Conservation (phyloP, 2,329 filamentous ascomycete species). For the Colletotrichum sp. region DNA sequence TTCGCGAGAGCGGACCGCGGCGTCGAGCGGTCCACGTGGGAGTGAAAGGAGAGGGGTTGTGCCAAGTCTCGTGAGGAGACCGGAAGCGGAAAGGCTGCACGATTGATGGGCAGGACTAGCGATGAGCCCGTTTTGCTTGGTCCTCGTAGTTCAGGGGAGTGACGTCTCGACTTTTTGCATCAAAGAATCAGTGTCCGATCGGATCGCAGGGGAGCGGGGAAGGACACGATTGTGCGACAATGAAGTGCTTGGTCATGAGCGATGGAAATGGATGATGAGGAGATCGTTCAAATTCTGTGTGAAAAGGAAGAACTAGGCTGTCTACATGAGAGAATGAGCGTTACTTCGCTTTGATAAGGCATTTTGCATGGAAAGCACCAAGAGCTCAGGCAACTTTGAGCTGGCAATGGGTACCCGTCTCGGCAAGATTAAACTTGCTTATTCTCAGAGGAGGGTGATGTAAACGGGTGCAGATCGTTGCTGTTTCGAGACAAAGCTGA, state of each 20-base stretch:
- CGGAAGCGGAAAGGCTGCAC: background rate
- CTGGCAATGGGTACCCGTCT: slow-evolving; percentile 3
- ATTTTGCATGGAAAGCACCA: background rate
- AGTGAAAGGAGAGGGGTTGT: background rate
- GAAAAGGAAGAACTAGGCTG: background rate
- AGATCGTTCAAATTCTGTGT: background rate
- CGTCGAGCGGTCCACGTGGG: background rate
- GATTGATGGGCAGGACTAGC: background rate
- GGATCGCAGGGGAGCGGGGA: background rate
- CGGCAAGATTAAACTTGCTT: slow-evolving; percentile 13
- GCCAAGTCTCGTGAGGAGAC: background rate
- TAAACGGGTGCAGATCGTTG: slow-evolving; percentile 10
- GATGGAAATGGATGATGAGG: background rate
- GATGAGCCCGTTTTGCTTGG: background rate
- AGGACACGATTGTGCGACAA: background rate
- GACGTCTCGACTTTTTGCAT: background rate
- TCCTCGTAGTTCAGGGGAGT: background rate
- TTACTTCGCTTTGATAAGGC: background rate
- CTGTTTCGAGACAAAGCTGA: background rate
- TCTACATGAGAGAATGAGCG: background rate
- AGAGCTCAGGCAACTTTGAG: background rate
- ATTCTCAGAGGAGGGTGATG: background rate
- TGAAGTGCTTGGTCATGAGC: background rate
- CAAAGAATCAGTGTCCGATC: background rate
- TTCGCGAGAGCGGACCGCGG: background rate